Evolutionary conservation across 2,329 filamentous ascomycete species (phyloP).

Genomic region (Corinectria fuckeliana): DNA sequence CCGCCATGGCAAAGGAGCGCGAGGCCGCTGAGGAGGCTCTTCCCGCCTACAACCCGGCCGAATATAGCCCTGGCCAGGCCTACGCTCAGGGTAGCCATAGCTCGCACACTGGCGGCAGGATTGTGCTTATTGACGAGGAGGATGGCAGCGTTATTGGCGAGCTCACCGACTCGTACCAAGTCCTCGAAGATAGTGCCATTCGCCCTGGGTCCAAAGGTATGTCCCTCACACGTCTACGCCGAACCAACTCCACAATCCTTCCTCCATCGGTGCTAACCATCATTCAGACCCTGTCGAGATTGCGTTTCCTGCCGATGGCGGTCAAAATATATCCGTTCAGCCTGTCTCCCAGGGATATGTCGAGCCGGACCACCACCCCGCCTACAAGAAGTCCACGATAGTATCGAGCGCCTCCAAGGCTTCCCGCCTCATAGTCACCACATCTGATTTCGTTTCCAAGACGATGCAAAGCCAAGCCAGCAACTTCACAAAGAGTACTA

Average conservation of each 20-base stretch:
- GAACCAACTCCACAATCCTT: background rate
- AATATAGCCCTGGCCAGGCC: constrained; percentile 80
- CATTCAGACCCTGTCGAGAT: constrained; percentile 76
- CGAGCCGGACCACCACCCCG: constrained; percentile 80
- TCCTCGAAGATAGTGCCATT: constrained; percentile 78
- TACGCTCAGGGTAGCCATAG: constrained; percentile 72
- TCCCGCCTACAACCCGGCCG: constrained; percentile 79
- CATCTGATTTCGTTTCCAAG: constrained; percentile 79
- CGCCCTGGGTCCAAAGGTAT: constrained; percentile 90
- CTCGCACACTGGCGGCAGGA: constrained; percentile 65
- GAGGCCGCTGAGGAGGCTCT: constrained; percentile 52
- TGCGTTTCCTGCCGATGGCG: constrained; percentile 72
- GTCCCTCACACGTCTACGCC: background rate
- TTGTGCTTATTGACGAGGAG: constrained; percentile 94
- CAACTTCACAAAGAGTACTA: constrained; percentile 78
- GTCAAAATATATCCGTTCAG: constrained; percentile 67
- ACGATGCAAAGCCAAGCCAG: constrained; percentile 80
- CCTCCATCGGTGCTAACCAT: background rate
- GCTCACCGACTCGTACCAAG: constrained; percentile 79
- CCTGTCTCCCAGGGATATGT: constrained; percentile 75
- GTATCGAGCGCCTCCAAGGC: constrained; percentile 88
- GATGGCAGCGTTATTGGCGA: constrained; percentile 96
- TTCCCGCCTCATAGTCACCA: constrained; percentile 90
- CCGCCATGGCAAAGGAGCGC: constrained; percentile 48
- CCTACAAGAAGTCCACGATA: constrained; percentile 86